Conservation (phyloP, 1,284 basidiomycete species). For the Leccinum pachyderme region DNA sequence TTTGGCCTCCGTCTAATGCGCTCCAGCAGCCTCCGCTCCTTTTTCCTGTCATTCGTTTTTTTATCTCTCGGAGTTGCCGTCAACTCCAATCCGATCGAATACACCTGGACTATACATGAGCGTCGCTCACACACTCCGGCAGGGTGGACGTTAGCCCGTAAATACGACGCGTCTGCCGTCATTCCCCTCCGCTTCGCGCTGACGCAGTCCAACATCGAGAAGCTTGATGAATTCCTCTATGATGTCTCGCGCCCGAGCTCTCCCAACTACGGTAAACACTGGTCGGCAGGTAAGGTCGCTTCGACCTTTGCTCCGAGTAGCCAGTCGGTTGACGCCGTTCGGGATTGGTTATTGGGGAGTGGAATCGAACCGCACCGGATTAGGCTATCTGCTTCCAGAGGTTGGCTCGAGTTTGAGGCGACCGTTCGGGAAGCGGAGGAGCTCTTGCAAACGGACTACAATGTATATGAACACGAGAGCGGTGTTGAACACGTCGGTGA, state of each 20-base stretch:
- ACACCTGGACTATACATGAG: constrained; percentile 31
- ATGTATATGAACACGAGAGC: constrained; percentile 41
- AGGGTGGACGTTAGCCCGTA: constrained; percentile 36
- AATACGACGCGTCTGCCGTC: constrained; percentile 27
- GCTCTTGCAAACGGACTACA: constrained; percentile 43
- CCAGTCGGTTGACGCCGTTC: constrained; percentile 39
- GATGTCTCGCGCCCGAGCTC: constrained; percentile 47
- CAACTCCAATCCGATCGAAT: constrained; percentile 14
- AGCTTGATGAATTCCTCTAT: constrained; percentile 39
- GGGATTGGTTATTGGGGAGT: constrained; percentile 37
- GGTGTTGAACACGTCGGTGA: constrained; percentile 32
- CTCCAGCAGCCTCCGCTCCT: constrained; percentile 1
- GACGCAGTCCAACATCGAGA: constrained; percentile 40
- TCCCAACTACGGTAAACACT: constrained; percentile 47
- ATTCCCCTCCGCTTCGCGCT: constrained; percentile 46
- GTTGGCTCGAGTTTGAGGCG: constrained; percentile 45
- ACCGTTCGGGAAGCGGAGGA: constrained; percentile 44
- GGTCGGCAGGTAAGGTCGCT: constrained; percentile 39
- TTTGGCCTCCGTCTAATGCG: constrained; percentile 13
- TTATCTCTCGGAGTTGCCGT: constrained; percentile 19
- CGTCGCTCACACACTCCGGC: constrained; percentile 33
- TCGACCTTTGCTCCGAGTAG: constrained; percentile 42
- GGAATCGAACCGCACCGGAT: constrained; percentile 38
- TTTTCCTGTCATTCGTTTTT: constrained; percentile 25
- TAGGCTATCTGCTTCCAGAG: constrained; percentile 32